Conservation (phyloP, 2,329 filamentous ascomycete genomes). For the Cladosporium sp. region DNA sequence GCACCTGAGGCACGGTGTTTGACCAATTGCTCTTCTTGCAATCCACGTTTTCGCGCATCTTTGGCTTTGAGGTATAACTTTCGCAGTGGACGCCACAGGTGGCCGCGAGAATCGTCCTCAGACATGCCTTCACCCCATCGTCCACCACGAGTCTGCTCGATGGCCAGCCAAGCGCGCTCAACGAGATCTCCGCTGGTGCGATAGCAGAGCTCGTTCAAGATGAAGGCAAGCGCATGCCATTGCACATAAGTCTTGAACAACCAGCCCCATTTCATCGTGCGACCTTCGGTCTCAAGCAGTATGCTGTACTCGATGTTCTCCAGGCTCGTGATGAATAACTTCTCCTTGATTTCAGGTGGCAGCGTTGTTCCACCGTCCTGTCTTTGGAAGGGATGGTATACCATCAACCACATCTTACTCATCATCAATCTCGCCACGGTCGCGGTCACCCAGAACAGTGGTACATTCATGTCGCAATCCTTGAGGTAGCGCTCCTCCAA, state of each 20-base stretch:
- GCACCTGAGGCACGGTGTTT: slow-evolving; percentile 18
- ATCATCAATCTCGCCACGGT: slow-evolving; percentile 68
- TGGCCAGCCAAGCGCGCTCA: slow-evolving; percentile 57
- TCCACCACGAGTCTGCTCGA: slow-evolving; percentile 45
- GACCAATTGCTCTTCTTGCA: slow-evolving; percentile 33
- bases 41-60: slow-evolving; percentile 50
- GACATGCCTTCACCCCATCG: slow-evolving; percentile 36
- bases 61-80: slow-evolving; percentile 58
- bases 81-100: slow-evolving; percentile 60
- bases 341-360: slow-evolving; percentile 60
- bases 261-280: slow-evolving; percentile 62
- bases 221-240: slow-evolving; percentile 61
- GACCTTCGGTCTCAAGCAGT: slow-evolving; percentile 60
- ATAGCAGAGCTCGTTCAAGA: slow-evolving; percentile 57
- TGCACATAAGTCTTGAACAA: slow-evolving; percentile 61
- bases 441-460: slow-evolving; percentile 64
- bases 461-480: slow-evolving; percentile 52
- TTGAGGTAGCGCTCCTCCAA: slow-evolving; percentile 49
- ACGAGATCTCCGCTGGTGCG: slow-evolving; percentile 54
- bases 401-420: slow-evolving; percentile 72
- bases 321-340: slow-evolving; percentile 66
- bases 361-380: slow-evolving; percentile 54
- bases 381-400: slow-evolving; percentile 69
- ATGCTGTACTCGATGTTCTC: slow-evolving; percentile 71
- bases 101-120: slow-evolving; percentile 40